A percentile compares a stretch with the other conserved stretches of the same genome.
Conservation (phyloP, 345 rosid species). For the Euphorbia peplus region DNA sequence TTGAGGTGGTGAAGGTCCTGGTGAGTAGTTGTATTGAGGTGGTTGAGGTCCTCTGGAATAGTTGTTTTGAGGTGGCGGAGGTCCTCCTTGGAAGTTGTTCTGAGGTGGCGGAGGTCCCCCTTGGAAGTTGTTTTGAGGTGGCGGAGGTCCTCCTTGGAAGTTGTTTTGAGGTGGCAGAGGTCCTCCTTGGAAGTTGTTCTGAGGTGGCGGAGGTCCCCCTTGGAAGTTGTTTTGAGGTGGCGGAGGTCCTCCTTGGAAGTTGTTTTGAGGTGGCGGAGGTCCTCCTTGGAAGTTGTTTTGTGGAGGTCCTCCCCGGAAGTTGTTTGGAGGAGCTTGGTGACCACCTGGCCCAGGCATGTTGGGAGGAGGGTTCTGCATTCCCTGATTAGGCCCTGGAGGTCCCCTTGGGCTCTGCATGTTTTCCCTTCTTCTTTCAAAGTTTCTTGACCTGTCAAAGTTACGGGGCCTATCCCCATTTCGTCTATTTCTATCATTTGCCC, state of each 20-base stretch:
- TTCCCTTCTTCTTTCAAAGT: slow-evolving; percentile 88
- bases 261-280: slow-evolving; percentile 15
- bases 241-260: slow-evolving; percentile 25
- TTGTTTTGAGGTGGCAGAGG: slow-evolving; percentile 26
- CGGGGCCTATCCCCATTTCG: slow-evolving; percentile 87
- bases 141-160: slow-evolving; percentile 23
- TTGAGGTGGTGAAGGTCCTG: slow-evolving; percentile 12
- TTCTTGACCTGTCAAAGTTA: slow-evolving; percentile 70
- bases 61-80: slow-evolving; percentile 26
- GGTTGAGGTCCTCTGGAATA: slow-evolving; percentile 20
- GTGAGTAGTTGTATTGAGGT: neutral
- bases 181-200: slow-evolving; percentile 1
- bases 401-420: slow-evolving; percentile 41
- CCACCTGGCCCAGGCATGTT: slow-evolving; percentile 34
- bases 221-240: neutral
- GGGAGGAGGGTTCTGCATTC: slow-evolving; percentile 31
- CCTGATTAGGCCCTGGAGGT: slow-evolving; percentile 36
- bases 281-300: no score
- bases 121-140: neutral
- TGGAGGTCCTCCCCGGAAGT: slow-evolving; percentile 5
- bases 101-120: slow-evolving; percentile 23
- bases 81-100: slow-evolving; percentile 2
- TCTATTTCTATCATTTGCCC: slow-evolving; percentile 85
- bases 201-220: slow-evolving; percentile 22
- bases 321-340: slow-evolving; percentile 8